Evolutionary conservation across 2,329 filamentous ascomycete genomes (phyloP).

Genomic region (Colletotrichum gloeosporioides): DNA sequence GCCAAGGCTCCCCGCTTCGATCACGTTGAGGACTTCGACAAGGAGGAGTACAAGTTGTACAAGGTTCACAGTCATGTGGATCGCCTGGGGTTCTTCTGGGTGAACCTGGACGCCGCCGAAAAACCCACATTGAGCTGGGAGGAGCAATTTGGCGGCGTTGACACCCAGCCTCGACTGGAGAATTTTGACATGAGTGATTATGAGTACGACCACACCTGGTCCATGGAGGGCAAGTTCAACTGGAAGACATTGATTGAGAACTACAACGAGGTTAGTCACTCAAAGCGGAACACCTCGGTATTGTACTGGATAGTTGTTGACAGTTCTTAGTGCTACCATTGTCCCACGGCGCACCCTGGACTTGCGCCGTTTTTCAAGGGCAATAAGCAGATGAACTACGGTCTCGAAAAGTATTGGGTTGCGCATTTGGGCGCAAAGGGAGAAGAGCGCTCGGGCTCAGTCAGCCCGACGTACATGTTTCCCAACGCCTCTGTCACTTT

Average conservation of each 20-base stretch:
- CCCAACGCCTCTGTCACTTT: conserved; percentile 45
- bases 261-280: conserved; percentile 41
- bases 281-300: conserved; percentile 26
- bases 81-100: conserved; percentile 50
- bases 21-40: conserved; percentile 42
- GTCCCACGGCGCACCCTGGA: neutral
- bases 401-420: conserved; percentile 28
- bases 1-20: conserved; percentile 49
- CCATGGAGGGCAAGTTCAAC: conserved; percentile 36
- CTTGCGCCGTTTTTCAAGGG: neutral
- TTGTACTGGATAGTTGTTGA: neutral
- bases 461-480: conserved; percentile 44
- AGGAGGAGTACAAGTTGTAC: conserved; percentile 48
- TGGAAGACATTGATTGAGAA: conserved; percentile 49
- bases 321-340: accelerated
- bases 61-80: conserved; percentile 51
- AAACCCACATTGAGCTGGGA: conserved; percentile 45
- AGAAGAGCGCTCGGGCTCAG: conserved; percentile 27
- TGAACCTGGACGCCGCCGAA: conserved; percentile 48
- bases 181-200: conserved; percentile 28
- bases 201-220: conserved; percentile 34
- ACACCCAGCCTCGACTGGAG: conserved; percentile 24
- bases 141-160: conserved; percentile 37
- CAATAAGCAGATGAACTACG: conserved; percentile 29
- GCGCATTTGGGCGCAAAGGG: neutral